Evolutionary conservation across 139 green algal species (phyloP), one percentile per base, ranked within the genome.

Genomic region (Eudorina sp.): DNA sequence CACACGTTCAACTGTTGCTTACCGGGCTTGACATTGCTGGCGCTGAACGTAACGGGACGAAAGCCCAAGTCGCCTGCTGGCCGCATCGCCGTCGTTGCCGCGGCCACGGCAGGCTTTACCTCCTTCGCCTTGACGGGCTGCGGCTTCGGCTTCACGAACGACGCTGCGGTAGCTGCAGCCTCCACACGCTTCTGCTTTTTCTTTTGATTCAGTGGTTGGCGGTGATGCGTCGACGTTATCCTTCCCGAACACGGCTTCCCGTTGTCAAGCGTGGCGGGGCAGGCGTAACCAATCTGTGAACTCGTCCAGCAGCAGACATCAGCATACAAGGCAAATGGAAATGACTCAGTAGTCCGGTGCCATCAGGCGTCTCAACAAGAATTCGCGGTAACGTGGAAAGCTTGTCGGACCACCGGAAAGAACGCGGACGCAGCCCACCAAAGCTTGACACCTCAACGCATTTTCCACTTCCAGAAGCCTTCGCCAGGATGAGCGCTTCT

Each of bases 181-280:
- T 88, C 64, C 18, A 88, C 66, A 16, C 82, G 82, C 82, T 88
- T 88, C 31, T 79, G 64, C 64, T 88, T 88, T 18, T 62, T 60
- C 21, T 78, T 79, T 21, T 80, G 82, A 14, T 84, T 84, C 13
- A 55, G 3, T 3, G 77, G 77, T 7, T 53, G 53, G 1, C 38
- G 43, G 53, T 73, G 53, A 72, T 84, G 77, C 7, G 77, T 84
- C 40, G 11, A 9, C 11, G 36, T 45, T 5, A 84, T 72, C 19
- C 53, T 21, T 29, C 77, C 77, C 0, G 77, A 45, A 38, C 77
- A 84, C 34, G 77, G 53, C 19, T 60, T 60, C 8, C 77, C 77
- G 27, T 84, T 84, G 27, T 73, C 77, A 19, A 84, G 77, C 2
- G 29, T 1, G 4, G 5, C 77, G 29, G 77, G 77, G 55, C 77